Conservation (phyloP, 2,329 filamentous ascomycete genomes). For the Microcyclosporella mali region DNA sequence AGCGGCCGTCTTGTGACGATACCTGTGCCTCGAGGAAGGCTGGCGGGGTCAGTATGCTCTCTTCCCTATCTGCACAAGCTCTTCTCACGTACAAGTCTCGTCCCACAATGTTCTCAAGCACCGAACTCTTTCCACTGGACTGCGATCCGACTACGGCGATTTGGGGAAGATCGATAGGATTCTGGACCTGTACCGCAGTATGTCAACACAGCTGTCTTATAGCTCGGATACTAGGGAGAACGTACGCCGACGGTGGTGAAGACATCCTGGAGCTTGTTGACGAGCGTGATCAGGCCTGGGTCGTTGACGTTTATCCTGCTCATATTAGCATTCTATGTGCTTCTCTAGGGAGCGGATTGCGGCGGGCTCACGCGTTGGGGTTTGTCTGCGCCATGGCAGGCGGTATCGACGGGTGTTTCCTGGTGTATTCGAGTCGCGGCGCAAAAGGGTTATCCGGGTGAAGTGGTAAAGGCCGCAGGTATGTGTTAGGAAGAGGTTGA, state of each 20-base stretch:
- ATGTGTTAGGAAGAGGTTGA: background rate
- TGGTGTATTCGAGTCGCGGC: conserved; percentile 1
- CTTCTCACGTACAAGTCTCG: conserved; percentile 81
- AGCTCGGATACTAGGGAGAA: conserved; percentile 23
- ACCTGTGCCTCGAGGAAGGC: conserved; percentile 91
- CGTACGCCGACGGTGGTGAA: conserved; percentile 88
- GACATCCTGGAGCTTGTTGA: conserved; percentile 99
- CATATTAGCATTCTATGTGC: conserved; percentile 1
- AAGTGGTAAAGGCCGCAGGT: background rate
- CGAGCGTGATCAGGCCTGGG: conserved; percentile 67
- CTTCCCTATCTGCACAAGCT: too few species aligned
- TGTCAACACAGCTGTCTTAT: conserved; percentile 14
- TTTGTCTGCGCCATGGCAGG: conserved; percentile 29
- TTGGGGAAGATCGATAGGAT: conserved; percentile 97
- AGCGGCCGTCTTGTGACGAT: conserved; percentile 95
- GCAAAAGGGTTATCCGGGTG: background rate
- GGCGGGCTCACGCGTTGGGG: conserved; percentile 26
- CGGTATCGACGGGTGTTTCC: conserved; percentile 13
- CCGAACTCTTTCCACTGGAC: conserved; percentile 98
- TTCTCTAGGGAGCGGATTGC: background rate
- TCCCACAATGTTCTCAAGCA: conserved; percentile 96
- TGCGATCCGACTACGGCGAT: conserved; percentile 98
- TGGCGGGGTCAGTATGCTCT: conserved; percentile 36
- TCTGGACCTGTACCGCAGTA: conserved; percentile 67
- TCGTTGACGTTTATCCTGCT: conserved; percentile 66